Conservation (phyloP, 2,329 filamentous ascomycete species). For the Alternaria ethzedia region DNA sequence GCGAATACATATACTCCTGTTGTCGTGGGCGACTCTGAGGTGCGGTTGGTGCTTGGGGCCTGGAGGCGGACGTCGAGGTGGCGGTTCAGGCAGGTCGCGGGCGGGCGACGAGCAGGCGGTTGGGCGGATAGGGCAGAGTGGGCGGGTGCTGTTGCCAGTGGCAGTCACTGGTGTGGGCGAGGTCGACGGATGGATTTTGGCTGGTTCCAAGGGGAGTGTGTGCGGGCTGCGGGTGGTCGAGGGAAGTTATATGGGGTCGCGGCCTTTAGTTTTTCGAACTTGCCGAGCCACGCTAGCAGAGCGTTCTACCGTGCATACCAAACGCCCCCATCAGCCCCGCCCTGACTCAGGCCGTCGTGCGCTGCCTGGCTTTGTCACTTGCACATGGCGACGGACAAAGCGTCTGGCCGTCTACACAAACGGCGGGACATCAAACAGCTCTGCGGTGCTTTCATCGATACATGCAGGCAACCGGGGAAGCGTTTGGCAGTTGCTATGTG, state of each 20-base stretch:
- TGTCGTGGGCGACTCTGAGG: conserved; percentile 39
- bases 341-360: not conserved
- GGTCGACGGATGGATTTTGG: conserved; percentile 27
- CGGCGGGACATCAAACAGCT: not conserved
- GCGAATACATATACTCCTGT: conserved; percentile 97
- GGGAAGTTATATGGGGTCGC: conserved; percentile 22
- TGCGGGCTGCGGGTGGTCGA: conserved; percentile 20
- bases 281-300: conserved; percentile 22
- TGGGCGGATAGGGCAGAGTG: not conserved
- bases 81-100: conserved; percentile 43
- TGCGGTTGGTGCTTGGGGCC: conserved; percentile 40
- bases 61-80: conserved; percentile 42
- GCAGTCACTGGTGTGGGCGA: conserved; percentile 25
- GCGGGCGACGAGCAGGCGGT: conserved; percentile 28
- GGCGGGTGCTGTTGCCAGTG: conserved; percentile 23
- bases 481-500: not conserved
- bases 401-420: conserved; percentile 1
- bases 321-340: conserved; percentile 7
- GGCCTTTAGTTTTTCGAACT: conserved; percentile 20
- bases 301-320: conserved; percentile 1
- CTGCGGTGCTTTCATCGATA: not conserved
- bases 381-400: not conserved
- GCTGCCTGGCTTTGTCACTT: not conserved
- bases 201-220: conserved; percentile 28
- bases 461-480: not conserved